Conservation (phyloP, 2,329 filamentous ascomycete species). For the Monilinia aucupariae region DNA sequence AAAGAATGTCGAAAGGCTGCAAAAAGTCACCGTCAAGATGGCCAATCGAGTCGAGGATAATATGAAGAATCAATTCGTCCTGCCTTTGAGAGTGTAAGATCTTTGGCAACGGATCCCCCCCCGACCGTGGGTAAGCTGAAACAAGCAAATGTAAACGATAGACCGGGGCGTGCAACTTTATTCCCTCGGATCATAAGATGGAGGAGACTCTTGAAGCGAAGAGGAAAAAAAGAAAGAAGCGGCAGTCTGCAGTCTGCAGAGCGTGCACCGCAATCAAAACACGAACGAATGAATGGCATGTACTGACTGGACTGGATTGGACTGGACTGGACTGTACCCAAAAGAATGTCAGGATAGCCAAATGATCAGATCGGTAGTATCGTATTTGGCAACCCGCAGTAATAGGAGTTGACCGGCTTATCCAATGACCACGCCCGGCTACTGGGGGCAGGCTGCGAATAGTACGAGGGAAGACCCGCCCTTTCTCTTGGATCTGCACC, state of each 20-base stretch:
- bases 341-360: conserved; percentile 2
- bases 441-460: conserved; percentile 14
- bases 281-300: too few species aligned
- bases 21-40: conserved; percentile 17
- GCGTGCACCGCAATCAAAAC: conserved; percentile 10
- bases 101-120: conserved; percentile 8
- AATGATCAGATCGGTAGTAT: neutral
- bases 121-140: conserved; percentile 12
- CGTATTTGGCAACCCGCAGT: neutral
- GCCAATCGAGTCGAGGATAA: conserved; percentile 4
- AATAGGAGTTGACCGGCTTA: conserved; percentile 9
- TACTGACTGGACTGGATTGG: too few species aligned
- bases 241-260: neutral
- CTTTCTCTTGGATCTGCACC: conserved; percentile 11
- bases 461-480: conserved; percentile 15
- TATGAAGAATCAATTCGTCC: conserved; percentile 9
- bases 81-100: conserved; percentile 4
- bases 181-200: conserved; percentile 3
- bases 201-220: conserved; percentile 3
- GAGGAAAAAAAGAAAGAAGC: neutral
- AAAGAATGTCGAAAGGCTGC: neutral
- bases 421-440: conserved; percentile 13
- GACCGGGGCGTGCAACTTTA: neutral
- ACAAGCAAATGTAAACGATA: conserved; percentile 10
- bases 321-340: neutral